Base-by-base conservation (phyloP, 495 filamentous ascomycete species). In the Glutinoglossum americanum region DNA sequence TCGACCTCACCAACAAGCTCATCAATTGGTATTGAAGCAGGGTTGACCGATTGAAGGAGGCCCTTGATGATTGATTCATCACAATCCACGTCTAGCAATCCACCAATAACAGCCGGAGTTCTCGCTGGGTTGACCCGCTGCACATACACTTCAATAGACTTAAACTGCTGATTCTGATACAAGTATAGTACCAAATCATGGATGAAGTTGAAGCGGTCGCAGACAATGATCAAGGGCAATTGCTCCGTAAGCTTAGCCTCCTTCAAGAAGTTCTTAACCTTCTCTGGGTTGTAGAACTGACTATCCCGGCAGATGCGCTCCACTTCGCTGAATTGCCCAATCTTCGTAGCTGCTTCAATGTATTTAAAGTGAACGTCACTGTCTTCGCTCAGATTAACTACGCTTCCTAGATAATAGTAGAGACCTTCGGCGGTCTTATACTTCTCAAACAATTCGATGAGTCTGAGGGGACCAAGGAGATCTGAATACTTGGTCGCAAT, bases 211-310 rank as follows among this genome's bases (percentile, higher is more conserved):
- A 93, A 95, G 19, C 89, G 87, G 63, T 99, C 93, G 71, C 93
- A 97, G 60, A 99, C 93, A 65, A 97, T 94, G 72, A 99, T 97
- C 58, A 99, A 74, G 17, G 93, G 93, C 48, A 97, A 76, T 71
- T 95, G 89, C 69, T 97, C 92, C 6, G 81, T 83, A 58, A 99
- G 76, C 61, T 80, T 82, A 41, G 92, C 89, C 68, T 99, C 93
- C 73, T 97, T 99, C 56, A 99, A 75, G 80, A 97, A 99, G 75
- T 99, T 99, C 74, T 96, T 96, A 53, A 97, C 90, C 74, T 94
- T 92, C 69, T 95, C 89, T 0, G 89, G 80, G 69, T 97, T 94
- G 75, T 90, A 96, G 67, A 80, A 80, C 73, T 82, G 88, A 76
- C 85, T 94, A 67, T 99, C 92, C 56, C 92, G 81, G 72, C 89